Evolutionary conservation across 1,139 yeast species (phyloP), one percentile per base, ranked within the genome.

Genomic region (Yamadazyma kanchanaburiensis): DNA sequence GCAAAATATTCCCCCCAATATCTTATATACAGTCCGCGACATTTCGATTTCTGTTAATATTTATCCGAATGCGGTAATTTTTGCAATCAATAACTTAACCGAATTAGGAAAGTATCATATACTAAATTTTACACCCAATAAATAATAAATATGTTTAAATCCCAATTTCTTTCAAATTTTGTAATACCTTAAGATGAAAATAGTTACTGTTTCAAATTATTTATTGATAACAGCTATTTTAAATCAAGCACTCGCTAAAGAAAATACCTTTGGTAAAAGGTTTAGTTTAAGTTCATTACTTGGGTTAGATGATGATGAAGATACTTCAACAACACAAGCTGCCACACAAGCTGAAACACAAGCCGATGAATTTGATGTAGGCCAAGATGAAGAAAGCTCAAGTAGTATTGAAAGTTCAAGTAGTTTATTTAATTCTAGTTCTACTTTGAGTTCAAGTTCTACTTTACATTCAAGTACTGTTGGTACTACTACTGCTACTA

Each of bases 131-230:
- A n/a, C n/a, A n/a, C n/a, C n/a, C n/a, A n/a, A n/a, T n/a, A n/a
- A n/a, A n/a, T n/a, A n/a, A n/a, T n/a, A n/a, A n/a, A n/a, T n/a
- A n/a, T n/a, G n/a, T n/a, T n/a, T n/a, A n/a, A n/a, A n/a, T n/a
- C n/a, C n/a, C n/a, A n/a, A n/a, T n/a, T n/a, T n/a, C n/a, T n/a
- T n/a, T n/a, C n/a, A n/a, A n/a, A n/a, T n/a, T n/a, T n/a, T n/a
- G n/a, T n/a, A n/a, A n/a, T n/a, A n/a, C n/a, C n/a, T n/a, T 14
- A 29, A 16, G 9, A 43, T 43, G 48, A 43, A 37, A 35, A 20
- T 43, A 26, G 28, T 33, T 15, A 31, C 41, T 29, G 39, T 41
- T 24, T 35, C 36, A 11, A 42, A 38, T 30, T 35, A 34, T 33
- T 17, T 43, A 17, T 31, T 43, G 34, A 25, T 39, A 30, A 33